Evolutionary conservation across 306 rosid species (phyloP).

Genomic region (Cucurbita maxima): DNA sequence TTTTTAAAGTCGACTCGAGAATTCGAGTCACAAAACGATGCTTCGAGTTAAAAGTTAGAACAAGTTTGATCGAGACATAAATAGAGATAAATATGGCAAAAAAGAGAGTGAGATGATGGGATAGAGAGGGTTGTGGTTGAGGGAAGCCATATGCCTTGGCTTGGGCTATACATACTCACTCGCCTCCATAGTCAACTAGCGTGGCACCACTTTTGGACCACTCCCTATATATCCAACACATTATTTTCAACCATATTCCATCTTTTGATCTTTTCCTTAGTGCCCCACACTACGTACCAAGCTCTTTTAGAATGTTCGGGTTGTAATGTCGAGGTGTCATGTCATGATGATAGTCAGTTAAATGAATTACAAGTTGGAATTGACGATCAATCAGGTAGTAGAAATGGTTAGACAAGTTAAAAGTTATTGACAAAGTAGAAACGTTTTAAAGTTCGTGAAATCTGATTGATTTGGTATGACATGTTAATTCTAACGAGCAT

Average conservation of each 20-base stretch:
- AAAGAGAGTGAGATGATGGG: background rate
- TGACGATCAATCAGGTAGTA: too few species aligned
- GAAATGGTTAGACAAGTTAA: background rate
- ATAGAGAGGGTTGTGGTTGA: background rate
- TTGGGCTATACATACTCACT: background rate
- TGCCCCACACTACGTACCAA: background rate
- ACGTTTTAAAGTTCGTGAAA: background rate
- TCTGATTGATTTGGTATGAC: background rate
- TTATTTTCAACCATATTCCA: background rate
- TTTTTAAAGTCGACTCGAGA: background rate
- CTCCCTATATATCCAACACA: background rate
- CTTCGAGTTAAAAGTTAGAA: background rate
- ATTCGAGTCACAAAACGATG: too few species aligned
- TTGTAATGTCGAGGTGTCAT: background rate
- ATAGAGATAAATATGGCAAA: background rate
- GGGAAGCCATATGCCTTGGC: background rate
- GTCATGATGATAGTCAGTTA: background rate
- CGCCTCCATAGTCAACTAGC: background rate
- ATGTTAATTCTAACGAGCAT: background rate
- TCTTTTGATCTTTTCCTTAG: background rate
- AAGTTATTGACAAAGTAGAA: background rate
- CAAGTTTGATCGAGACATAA: background rate
- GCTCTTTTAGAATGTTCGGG: background rate
- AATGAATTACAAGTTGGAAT: background rate
- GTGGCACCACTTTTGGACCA: background rate